A percentile compares a stretch with the other conserved stretches of the same genome.
Evolutionary conservation across 192 early-diverging fungal species (phyloP).

Genomic region (Spizellomyces sp.): DNA sequence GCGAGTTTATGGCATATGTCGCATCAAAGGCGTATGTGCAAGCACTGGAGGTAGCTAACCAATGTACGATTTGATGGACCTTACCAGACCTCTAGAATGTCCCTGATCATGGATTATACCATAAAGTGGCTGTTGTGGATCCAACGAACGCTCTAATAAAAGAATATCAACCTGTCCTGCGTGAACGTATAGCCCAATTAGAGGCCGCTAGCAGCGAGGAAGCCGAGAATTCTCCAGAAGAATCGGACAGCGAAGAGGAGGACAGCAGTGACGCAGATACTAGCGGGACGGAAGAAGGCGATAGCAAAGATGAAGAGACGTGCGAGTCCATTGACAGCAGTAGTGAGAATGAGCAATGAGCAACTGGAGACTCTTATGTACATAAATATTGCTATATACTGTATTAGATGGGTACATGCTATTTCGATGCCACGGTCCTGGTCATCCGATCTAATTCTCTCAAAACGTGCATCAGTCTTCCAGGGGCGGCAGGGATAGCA

Average conservation of each 20-base stretch:
- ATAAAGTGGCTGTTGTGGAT: constrained; percentile 8
- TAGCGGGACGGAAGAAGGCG: background rate
- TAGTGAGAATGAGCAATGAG: background rate
- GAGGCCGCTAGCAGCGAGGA: constrained; percentile 8
- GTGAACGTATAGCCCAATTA: constrained; percentile 11
- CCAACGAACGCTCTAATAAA: constrained; percentile 23
- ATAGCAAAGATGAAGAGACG: background rate
- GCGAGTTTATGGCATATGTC: constrained; percentile 11
- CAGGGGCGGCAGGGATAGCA: too few species aligned
- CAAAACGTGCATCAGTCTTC: background rate
- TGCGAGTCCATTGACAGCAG: background rate
- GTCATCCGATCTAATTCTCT: background rate
- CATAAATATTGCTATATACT: background rate
- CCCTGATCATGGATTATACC: background rate
- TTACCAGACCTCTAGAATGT: background rate
- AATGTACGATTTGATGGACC: background rate
- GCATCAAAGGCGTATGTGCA: constrained; percentile 2
- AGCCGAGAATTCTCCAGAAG: background rate
- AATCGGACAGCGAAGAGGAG: background rate
- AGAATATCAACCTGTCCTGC: constrained; percentile 16
- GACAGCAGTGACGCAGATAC: background rate
- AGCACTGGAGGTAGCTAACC: background rate
- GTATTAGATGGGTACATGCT: background rate
- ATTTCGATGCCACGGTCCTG: background rate
- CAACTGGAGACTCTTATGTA: background rate